Conservation (phyloP, 2,329 filamentous ascomycete species). For the Talaromyces piceae region DNA sequence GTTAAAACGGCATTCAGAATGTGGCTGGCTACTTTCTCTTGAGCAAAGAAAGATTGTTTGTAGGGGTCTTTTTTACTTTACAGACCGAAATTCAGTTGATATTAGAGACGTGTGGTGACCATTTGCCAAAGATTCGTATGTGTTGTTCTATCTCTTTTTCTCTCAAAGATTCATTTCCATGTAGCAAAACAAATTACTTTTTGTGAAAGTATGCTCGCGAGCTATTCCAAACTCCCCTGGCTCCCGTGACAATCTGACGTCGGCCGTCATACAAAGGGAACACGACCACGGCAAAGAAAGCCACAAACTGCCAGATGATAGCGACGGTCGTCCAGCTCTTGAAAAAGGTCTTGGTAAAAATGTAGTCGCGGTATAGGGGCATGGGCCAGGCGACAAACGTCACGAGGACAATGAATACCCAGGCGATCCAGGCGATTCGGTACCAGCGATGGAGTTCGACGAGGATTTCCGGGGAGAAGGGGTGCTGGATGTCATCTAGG, state of each 20-base stretch:
- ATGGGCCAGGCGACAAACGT: conserved; percentile 45
- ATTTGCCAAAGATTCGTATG: no score
- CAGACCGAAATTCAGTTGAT: no score
- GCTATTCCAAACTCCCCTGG: not conserved
- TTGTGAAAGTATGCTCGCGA: not conserved
- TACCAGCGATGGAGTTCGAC: conserved; percentile 30
- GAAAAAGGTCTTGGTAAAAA: conserved; percentile 44
- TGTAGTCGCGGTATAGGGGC: conserved; percentile 43
- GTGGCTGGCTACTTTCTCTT: no score
- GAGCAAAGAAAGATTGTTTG: no score
- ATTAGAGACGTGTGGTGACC: no score
- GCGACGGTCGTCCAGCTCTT: conserved; percentile 39
- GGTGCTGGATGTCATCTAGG: conserved; percentile 39
- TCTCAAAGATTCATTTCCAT: no score
- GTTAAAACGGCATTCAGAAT: no score
- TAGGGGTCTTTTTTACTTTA: no score
- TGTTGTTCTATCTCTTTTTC: no score
- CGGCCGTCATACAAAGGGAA: conserved; percentile 45
- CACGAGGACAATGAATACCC: conserved; percentile 36
- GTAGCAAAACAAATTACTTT: not conserved
- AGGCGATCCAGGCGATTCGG: conserved; percentile 35
- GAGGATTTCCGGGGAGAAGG: conserved; percentile 33
- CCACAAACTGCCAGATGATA: conserved; percentile 44
- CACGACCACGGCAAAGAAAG: conserved; percentile 40
- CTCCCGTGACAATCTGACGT: conserved; percentile 26